These are phyloP conservation scores for Zygotorulaspora chibaensis DNA, from an alignment of 805 yeast genomes.

Conservation along the genomic window DNA sequence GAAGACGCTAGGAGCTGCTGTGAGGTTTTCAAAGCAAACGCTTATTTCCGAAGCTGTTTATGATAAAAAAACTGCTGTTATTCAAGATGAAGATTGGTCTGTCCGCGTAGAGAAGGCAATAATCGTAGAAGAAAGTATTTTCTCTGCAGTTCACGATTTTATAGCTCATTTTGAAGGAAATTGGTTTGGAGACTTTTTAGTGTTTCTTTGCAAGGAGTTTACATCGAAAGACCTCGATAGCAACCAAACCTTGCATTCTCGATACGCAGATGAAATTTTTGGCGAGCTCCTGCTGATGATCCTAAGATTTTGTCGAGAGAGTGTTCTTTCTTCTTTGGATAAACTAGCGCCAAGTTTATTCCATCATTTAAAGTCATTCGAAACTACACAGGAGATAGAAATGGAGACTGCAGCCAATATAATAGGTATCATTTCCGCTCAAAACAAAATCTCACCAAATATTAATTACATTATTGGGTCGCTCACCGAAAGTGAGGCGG, in stretches of 20 bases:
- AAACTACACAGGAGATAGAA: conserved; percentile 21
- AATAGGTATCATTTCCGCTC: conserved; percentile 43
- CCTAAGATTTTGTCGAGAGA: conserved; percentile 17
- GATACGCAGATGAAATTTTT: conserved; percentile 29
- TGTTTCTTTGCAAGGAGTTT: conserved; percentile 39
- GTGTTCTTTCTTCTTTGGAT: conserved; percentile 9
- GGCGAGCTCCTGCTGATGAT: conserved; percentile 36
- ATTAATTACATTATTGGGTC: conserved; percentile 7
- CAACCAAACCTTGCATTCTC: conserved; percentile 14
- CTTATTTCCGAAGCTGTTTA: conserved; percentile 61
- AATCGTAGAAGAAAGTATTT: conserved; percentile 53
- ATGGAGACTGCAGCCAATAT: conserved; percentile 40
- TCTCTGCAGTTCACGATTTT: conserved; percentile 1
- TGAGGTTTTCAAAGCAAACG: conserved; percentile 52
- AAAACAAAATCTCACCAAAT: conserved; percentile 8
- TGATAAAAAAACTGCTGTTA: conserved; percentile 51
- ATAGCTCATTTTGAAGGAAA: conserved; percentile 21
- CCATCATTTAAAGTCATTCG: conserved; percentile 17
- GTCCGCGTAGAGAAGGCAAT: conserved; percentile 64
- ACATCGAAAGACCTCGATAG: conserved; percentile 17
- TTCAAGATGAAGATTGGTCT: conserved; percentile 71
- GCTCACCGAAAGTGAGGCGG: background rate
- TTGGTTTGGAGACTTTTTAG: conserved; percentile 31
- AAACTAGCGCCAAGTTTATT: conserved; percentile 26
- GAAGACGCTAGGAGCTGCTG: conserved; percentile 39